Base-by-base conservation (phyloP, 768 basidiomycete genomes). In the Cystobasidiopsis lactophilus region DNA sequence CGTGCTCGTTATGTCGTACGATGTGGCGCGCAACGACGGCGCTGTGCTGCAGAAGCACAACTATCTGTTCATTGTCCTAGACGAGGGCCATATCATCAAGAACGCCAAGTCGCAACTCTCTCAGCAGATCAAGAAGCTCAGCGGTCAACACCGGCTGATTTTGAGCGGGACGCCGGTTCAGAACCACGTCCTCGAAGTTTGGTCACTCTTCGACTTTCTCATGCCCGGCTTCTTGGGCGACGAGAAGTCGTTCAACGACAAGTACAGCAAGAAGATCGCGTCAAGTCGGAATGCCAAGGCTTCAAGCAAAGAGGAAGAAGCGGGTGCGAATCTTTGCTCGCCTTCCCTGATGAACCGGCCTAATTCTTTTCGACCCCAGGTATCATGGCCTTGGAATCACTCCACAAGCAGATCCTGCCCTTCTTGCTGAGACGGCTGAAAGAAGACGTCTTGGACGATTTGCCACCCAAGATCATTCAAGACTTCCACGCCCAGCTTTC, bases 171-270 rank as follows among this genome's bases (percentile, higher is more conserved):
- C 93, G 5, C 93, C 93, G 0, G 96, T 98, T 53, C 93, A 98
- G 69, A 98, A 98, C 66, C 96, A 98, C 64, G 88, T 98, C 2
- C 71, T 98, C 46, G 93, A 98, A 65, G 70, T 98, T 2, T 98
- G 93, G 93, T 93, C 85, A 67, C 69, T 98, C 40, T 98, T 98
- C 66, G 93, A 98, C 68, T 98, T 96, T 69, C 70, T 98, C 59
- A 98, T 98, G 93, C 93, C 93, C 16, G 93, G 93, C 3, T 96
- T 98, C 70, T 70, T 98, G 49, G 93, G 93, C n/a, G 86, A 82
- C 13, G 93, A 96, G 66, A 66, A 78, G 14, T 80, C 79, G 2
- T 98, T 98, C 71, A 91, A 85, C 61, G 88, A 96, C 53, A 76
- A 85, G 29, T 98, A 93, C 63, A 80, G 85, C 56, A 93, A 89